phyloP scores from a whole-genome alignment of 768 basidiomycete species.

The Neoboletus magnificus region DNA sequence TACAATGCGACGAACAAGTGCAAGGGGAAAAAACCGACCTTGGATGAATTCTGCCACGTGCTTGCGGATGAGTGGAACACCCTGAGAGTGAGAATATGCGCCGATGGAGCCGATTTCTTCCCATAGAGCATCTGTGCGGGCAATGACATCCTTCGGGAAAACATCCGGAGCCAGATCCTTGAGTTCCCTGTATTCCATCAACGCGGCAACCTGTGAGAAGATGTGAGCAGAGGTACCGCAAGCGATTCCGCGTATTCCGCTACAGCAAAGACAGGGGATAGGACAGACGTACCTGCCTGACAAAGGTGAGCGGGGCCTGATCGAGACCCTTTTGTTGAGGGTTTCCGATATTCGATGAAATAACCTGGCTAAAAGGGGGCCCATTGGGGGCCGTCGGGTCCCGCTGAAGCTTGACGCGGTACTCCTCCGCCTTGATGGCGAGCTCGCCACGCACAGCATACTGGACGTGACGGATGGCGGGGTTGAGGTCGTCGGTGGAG shows the following conservation, averaged over 20 bases:
- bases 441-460: slow-evolving; percentile 98
- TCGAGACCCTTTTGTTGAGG: slow-evolving; percentile 95
- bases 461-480: slow-evolving; percentile 79
- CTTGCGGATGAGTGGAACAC: slow-evolving; percentile 82
- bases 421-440: slow-evolving; percentile 88
- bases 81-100: slow-evolving; percentile 95
- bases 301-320: slow-evolving; percentile 90
- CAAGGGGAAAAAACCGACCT: slow-evolving; percentile 44
- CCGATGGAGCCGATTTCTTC: slow-evolving; percentile 89
- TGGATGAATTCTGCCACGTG: slow-evolving; percentile 88
- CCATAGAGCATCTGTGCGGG: slow-evolving; percentile 76
- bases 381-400: slow-evolving; percentile 36
- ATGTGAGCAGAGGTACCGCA: not conserved
- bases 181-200: slow-evolving; percentile 90
- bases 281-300: slow-evolving; percentile 68
- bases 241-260: not conserved
- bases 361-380: slow-evolving; percentile 85
- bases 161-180: slow-evolving; percentile 68
- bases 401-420: slow-evolving; percentile 66
- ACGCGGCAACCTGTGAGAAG: slow-evolving; percentile 67
- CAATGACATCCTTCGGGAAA: slow-evolving; percentile 85
- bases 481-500: slow-evolving; percentile 74
- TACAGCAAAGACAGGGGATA: not conserved
- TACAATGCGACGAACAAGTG: not conserved
- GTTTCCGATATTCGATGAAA: slow-evolving; percentile 96